phyloP scores from a whole-genome alignment of 768 basidiomycete genomes.

The Tricholoma terreum region DNA sequence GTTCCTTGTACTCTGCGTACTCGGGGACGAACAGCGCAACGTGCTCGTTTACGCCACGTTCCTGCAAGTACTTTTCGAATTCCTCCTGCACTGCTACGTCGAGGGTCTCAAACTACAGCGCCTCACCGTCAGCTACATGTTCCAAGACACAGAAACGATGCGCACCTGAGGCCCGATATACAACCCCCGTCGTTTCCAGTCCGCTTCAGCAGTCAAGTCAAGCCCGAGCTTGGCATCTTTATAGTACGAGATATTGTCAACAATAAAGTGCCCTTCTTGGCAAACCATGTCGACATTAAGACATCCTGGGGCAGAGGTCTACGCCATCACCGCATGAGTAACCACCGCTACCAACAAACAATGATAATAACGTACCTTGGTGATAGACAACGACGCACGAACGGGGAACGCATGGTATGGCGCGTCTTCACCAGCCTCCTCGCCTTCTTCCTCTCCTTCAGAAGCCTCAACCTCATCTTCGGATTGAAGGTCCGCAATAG shows the following conservation, averaged over 20 bases:
- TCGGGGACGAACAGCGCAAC: conserved; percentile 87
- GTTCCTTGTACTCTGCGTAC: conserved; percentile 88
- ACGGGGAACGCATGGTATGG: conserved; percentile 58
- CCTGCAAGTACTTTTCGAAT: conserved; percentile 85
- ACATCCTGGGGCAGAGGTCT: conserved; percentile 59
- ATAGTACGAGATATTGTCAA: conserved; percentile 91
- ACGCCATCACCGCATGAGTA: conserved; percentile 1
- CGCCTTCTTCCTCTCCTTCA: conserved; percentile 25
- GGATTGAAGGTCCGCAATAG: conserved; percentile 79
- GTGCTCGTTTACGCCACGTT: conserved; percentile 83
- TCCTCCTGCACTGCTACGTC: conserved; percentile 86
- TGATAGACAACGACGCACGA: conserved; percentile 78
- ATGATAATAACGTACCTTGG: conserved; percentile 54
- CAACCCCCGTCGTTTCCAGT: conserved; percentile 88
- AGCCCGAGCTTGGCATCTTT: conserved; percentile 66
- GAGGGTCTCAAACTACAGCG: conserved; percentile 77
- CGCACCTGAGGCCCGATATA: conserved; percentile 88
- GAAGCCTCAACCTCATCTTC: conserved; percentile 33
- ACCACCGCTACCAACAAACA: neutral
- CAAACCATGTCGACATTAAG: conserved; percentile 75
- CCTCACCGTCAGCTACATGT: neutral
- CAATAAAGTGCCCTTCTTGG: conserved; percentile 77
- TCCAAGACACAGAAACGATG: neutral
- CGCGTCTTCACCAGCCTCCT: conserved; percentile 17
- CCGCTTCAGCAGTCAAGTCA: conserved; percentile 81